Evolutionary conservation across 2,329 filamentous ascomycete species (phyloP).

Genomic region (Trichoderma sp.): DNA sequence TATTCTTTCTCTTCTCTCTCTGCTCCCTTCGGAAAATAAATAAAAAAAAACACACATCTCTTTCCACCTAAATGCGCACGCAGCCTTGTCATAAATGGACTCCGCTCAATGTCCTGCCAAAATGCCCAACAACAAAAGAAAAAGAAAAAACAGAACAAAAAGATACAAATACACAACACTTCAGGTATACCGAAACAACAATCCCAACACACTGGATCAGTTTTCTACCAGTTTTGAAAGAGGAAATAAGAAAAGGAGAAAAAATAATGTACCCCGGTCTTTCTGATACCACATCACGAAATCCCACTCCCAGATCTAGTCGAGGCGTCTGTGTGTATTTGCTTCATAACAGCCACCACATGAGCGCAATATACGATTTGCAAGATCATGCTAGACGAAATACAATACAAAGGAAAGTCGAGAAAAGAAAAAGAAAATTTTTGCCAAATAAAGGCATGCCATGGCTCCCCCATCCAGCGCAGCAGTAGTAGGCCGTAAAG

Average conservation of each 20-base stretch:
- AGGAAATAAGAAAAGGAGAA: not conserved
- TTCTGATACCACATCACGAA: slow-evolving; percentile 19
- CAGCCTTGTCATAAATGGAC: slow-evolving; percentile 9
- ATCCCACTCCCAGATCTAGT: slow-evolving; percentile 21
- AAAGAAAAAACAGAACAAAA: not conserved
- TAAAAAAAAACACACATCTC: not conserved
- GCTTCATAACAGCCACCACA: slow-evolving; percentile 21
- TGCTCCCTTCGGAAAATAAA: not conserved
- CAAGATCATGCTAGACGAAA: slow-evolving; percentile 24
- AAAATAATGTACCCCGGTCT: not conserved
- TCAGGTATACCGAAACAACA: slow-evolving; percentile 22
- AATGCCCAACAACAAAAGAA: slow-evolving; percentile 12
- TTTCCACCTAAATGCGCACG: not conserved
- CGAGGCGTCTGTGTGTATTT: slow-evolving; percentile 11
- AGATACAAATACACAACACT: slow-evolving; percentile 15
- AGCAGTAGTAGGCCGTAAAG: not conserved
- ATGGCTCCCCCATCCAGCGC: not conserved
- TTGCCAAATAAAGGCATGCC: slow-evolving; percentile 19
- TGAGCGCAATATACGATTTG: slow-evolving; percentile 21
- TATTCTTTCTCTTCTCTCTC: not conserved
- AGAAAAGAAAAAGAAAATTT: slow-evolving; percentile 16
- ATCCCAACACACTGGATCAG: slow-evolving; percentile 16
- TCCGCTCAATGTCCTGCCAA: slow-evolving; percentile 19
- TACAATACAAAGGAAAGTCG: slow-evolving; percentile 20
- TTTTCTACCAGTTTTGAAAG: slow-evolving; percentile 5